phyloP scores from a whole-genome alignment of 2,329 filamentous ascomycete genomes.

The Arthrinium puccinioides region DNA sequence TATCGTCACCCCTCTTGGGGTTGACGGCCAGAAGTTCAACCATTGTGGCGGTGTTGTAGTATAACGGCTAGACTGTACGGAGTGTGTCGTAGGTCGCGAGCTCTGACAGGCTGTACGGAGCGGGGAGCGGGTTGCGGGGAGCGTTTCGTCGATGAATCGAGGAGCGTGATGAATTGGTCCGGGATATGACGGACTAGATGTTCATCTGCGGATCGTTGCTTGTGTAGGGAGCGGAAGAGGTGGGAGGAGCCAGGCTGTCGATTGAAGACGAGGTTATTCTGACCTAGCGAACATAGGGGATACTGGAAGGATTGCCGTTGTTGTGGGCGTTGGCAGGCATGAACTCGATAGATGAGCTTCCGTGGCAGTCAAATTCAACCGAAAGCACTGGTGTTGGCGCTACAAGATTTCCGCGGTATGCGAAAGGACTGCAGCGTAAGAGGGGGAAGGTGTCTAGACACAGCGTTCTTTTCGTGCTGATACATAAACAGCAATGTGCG shows the following conservation, averaged over 20 bases:
- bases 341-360: conserved; percentile 37
- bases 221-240: background rate
- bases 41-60: conserved; percentile 64
- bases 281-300: conserved; percentile 51
- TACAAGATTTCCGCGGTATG: conserved; percentile 91
- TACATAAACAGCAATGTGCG: conserved; percentile 79
- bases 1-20: conserved; percentile 94
- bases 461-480: conserved; percentile 86
- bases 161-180: background rate
- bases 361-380: conserved; percentile 58
- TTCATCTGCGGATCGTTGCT: conserved; percentile 6
- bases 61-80: too few relatives aligned
- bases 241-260: conserved; percentile 39
- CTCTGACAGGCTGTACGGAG: too few relatives aligned
- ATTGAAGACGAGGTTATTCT: conserved; percentile 41
- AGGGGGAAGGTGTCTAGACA: conserved; percentile 90
- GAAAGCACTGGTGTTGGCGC: conserved; percentile 82
- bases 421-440: conserved; percentile 96
- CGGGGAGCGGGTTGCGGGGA: background rate
- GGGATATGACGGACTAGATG: background rate
- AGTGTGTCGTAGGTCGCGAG: too few relatives aligned
- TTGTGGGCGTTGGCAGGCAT: conserved; percentile 49
- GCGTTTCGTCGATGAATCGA: conserved; percentile 1
- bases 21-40: conserved; percentile 69
- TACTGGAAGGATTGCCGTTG: conserved; percentile 33